Evolutionary conservation across 2,329 filamentous ascomycete genomes (phyloP).

Genomic region (Ascochyta pisi): DNA sequence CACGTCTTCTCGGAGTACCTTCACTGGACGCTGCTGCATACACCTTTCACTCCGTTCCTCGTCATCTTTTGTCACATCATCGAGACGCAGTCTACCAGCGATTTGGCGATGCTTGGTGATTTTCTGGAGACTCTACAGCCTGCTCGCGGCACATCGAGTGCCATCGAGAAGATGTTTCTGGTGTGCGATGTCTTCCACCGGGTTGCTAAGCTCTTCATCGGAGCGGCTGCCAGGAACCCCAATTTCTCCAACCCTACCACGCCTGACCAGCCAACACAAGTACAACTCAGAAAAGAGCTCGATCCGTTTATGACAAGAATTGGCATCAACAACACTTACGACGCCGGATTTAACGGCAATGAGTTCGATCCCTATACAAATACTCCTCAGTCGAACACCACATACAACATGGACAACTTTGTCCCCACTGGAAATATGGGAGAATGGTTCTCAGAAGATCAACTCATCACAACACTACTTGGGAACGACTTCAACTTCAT

Average conservation of each 20-base stretch:
- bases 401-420: constrained; percentile 9
- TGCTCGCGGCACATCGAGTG: constrained; percentile 12
- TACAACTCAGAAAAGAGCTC: constrained; percentile 17
- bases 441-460: constrained; percentile 21
- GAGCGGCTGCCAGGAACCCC: constrained; percentile 6
- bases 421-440: constrained; percentile 12
- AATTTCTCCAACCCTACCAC: constrained; percentile 11
- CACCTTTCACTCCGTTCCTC: constrained; percentile 32
- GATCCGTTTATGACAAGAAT: constrained; percentile 21
- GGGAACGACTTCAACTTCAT: constrained; percentile 19
- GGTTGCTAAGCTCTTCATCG: constrained; percentile 18
- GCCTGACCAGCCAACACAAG: constrained; percentile 5
- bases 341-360: neutral
- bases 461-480: constrained; percentile 17
- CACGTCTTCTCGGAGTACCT: constrained; percentile 35
- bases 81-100: constrained; percentile 34
- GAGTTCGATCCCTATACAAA: neutral
- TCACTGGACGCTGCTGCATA: constrained; percentile 29
- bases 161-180: constrained; percentile 19
- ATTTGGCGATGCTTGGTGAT: constrained; percentile 12
- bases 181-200: constrained; percentile 18
- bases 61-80: constrained; percentile 47
- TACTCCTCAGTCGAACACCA: neutral
- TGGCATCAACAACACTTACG: constrained; percentile 10
- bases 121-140: constrained; percentile 15